phyloP scores from a whole-genome alignment of 148 eudicot species.

The Nyssa sinensis region DNA sequence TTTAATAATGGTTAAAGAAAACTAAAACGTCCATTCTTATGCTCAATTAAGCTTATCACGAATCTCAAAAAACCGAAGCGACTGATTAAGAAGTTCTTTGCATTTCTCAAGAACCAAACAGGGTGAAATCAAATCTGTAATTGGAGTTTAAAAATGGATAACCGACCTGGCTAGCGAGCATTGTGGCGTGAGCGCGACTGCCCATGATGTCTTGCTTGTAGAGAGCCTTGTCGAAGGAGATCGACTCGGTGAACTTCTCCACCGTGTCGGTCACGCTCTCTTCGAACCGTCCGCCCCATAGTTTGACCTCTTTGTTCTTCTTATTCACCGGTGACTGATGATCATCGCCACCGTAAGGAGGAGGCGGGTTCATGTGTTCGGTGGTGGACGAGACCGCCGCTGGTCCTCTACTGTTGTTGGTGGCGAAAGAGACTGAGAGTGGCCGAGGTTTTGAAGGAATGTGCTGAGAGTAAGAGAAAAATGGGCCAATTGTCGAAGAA shows the following conservation, averaged over 20 bases:
- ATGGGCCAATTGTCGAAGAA: neutral
- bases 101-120: neutral
- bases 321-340: neutral
- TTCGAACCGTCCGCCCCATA: slow-evolving; percentile 97
- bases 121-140: neutral
- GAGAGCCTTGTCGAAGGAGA: slow-evolving; percentile 80
- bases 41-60: too few species aligned
- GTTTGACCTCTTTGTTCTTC: slow-evolving; percentile 61
- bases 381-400: neutral
- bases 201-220: slow-evolving; percentile 96
- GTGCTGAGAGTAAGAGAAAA: neutral
- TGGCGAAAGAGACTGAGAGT: slow-evolving; percentile 6
- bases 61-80: too few species aligned
- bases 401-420: neutral
- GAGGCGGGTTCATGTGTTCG: neutral
- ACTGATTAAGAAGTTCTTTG: too few species aligned
- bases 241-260: slow-evolving; percentile 90
- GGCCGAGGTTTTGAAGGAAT: neutral
- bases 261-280: slow-evolving; percentile 86
- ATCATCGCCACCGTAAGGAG: neutral
- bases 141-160: neutral
- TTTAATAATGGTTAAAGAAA: too few species aligned
- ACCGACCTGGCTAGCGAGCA: slow-evolving; percentile 85
- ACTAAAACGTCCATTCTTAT: too few species aligned
- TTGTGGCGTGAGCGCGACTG: slow-evolving; percentile 89